Conservation (phyloP, 2,329 filamentous ascomycete genomes). For the Penicillium vulpinum region DNA sequence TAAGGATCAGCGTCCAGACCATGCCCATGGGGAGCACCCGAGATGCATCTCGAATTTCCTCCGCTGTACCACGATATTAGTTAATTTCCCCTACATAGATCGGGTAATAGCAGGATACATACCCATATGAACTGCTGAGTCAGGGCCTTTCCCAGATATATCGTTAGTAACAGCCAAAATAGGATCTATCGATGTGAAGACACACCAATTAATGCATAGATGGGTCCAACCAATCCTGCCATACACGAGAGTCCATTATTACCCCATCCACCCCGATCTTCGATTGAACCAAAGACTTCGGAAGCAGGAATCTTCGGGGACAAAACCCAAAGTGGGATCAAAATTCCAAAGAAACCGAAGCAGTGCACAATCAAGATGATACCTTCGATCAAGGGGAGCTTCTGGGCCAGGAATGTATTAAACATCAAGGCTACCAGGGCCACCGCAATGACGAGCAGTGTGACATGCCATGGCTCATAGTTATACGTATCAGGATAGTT, state of each 20-base stretch:
- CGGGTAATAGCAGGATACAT: neutral
- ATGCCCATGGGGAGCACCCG: neutral
- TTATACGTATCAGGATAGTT: conserved; percentile 12
- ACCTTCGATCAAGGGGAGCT: conserved; percentile 33
- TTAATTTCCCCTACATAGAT: neutral
- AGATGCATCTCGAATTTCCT: neutral
- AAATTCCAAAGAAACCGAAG: conserved; percentile 33
- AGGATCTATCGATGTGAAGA: neutral
- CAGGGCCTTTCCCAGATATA: neutral
- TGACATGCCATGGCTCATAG: neutral
- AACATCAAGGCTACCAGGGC: conserved; percentile 28
- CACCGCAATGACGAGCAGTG: conserved; percentile 14
- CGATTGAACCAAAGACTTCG: neutral
- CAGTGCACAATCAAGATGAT: conserved; percentile 35
- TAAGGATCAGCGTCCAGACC: neutral
- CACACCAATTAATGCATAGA: neutral
- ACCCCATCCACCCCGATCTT: neutral
- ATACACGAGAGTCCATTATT: neutral
- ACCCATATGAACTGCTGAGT: neutral
- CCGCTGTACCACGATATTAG: neutral
- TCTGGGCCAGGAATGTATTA: conserved; percentile 29
- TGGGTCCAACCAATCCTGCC: neutral
- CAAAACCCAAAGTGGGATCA: conserved; percentile 33
- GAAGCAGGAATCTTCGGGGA: neutral
- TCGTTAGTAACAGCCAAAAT: neutral